A percentile compares a stretch with the other conserved stretches of the same genome.
Conservation (phyloP, 306 rosid species). For the Cicer cuneatum region DNA sequence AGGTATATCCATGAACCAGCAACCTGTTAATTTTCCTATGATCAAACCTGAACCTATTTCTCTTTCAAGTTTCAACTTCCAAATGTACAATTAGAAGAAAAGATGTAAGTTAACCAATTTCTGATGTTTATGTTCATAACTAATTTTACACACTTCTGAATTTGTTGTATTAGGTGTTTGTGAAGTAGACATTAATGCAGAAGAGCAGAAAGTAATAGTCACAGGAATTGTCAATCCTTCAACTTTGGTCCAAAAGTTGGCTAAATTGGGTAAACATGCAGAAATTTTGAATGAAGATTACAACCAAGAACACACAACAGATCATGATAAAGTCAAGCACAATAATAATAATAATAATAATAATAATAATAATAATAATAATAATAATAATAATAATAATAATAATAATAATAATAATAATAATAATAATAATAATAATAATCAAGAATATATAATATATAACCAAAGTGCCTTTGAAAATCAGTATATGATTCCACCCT, state of each 20-base stretch:
- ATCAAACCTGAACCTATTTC: conserved; percentile 1
- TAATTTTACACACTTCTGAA: neutral
- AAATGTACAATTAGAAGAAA: neutral
- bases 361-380: conserved; percentile 31
- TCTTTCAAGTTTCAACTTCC: neutral
- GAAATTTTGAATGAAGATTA: conserved; percentile 52
- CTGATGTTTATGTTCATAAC: neutral
- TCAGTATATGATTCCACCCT: conserved; percentile 41
- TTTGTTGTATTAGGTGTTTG: conserved; percentile 59
- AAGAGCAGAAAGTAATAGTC: conserved; percentile 53
- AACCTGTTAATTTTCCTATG: neutral
- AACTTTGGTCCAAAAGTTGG: conserved; percentile 55
- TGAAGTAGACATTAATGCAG: conserved; percentile 51
- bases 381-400: conserved; percentile 36
- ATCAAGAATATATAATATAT: conserved; percentile 41
- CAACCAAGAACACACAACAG: conserved; percentile 34
- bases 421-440: conserved; percentile 37
- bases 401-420: conserved; percentile 39
- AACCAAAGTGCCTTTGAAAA: conserved; percentile 29
- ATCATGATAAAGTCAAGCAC: neutral
- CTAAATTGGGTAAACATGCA: conserved; percentile 61
- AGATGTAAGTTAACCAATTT: neutral
- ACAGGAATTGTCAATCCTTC: conserved; percentile 56
- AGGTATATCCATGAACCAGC: neutral
- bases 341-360: conserved; percentile 36